Evolutionary conservation across 257 asterid genomes (phyloP).

Genomic region (Scutellaria galericulata): DNA sequence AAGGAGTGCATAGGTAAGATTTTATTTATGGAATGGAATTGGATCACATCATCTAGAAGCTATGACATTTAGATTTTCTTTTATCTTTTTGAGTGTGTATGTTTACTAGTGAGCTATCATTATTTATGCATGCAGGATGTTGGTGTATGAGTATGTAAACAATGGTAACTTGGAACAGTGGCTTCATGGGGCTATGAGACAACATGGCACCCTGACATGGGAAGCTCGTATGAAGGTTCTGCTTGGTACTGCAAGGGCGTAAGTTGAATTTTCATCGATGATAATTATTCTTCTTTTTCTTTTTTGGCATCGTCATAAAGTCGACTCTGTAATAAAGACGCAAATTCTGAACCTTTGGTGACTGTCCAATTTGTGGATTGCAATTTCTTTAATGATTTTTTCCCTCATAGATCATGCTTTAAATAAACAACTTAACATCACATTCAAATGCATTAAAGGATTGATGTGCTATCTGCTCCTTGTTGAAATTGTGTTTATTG

Average conservation of each 20-base stretch:
- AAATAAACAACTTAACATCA: background rate
- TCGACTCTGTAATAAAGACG: too few relatives aligned
- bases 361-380: too few relatives aligned
- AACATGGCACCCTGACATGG: slow-evolving; percentile 83
- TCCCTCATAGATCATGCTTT: too few relatives aligned
- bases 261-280: slow-evolving; percentile 43
- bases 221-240: slow-evolving; percentile 96
- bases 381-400: too few relatives aligned
- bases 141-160: slow-evolving; percentile 92
- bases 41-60: background rate
- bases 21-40: slow-evolving; percentile 15
- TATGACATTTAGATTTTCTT: background rate
- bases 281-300: background rate
- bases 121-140: slow-evolving; percentile 61
- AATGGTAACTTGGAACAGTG: slow-evolving; percentile 95
- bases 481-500: background rate
- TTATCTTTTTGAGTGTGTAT: background rate
- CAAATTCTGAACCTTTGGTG: too few relatives aligned
- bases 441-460: background rate
- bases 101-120: slow-evolving; percentile 9
- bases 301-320: background rate
- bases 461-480: background rate
- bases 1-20: slow-evolving; percentile 85
- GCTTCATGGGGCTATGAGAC: slow-evolving; percentile 97
- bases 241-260: slow-evolving; percentile 97